Evolutionary conservation across 352 stramenopile species (phyloP), one percentile per base, ranked within the genome.

Genomic region (Hyaloperonospora arabidopsidis): DNA sequence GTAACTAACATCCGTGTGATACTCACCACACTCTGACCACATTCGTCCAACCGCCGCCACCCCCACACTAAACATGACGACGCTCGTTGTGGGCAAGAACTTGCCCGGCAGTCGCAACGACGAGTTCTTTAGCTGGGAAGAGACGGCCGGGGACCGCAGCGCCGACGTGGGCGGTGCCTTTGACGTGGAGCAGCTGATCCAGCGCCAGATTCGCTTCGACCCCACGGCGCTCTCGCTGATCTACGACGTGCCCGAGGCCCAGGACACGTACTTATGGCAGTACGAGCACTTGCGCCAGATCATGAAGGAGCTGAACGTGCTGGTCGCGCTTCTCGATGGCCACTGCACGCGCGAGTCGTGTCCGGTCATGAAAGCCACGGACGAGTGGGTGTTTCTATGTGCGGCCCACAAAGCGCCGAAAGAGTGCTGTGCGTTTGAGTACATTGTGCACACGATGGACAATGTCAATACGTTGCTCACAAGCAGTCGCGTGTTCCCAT

Each of bases 391-490:
- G 19, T 91, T 91, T 52, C 61, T 91, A 8, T 91, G 81, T 51
- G 81, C 81, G n/a, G 81, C 81, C 18, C 81, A 91, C 59, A 91
- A 91, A 58, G 61, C 75, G 23, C 81, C 81, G 6, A 84, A 84
- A 43, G 81, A 91, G 57, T 91, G 81, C 61, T 91, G 81, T 49
- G 81, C 81, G 39, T 91, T 91, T 59, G 81, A 91, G 63, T 91
- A 91, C 70, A 88, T 89, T 25, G 55, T 88, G 21, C 81, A 91
- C 71, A 91, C 81, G 11, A 85, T 91, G 72, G 81, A 91, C 77
- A 91, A 89, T 58, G 81, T 88, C 61, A 89, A 89, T 62, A 84
- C 80, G 57, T 63, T 91, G 62, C 72, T 91, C 59, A 88, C 81
- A 5, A 89, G 75, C 63, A 87, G 71, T 38, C 81, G 81, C 61